phyloP scores from a whole-genome alignment of 1,284 basidiomycete genomes.

The Polyporus tsugae region DNA sequence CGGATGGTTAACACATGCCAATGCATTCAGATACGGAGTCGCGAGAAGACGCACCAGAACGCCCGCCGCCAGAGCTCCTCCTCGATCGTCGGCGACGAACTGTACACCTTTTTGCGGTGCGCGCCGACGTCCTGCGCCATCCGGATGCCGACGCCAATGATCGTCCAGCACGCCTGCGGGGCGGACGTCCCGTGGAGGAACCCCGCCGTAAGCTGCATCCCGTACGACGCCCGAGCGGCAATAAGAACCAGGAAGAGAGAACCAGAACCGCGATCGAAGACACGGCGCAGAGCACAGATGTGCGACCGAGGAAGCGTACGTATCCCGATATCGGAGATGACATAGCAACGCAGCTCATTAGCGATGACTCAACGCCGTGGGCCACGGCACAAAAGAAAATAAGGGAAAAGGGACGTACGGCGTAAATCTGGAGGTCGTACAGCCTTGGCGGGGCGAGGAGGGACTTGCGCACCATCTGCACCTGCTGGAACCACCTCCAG shows the following conservation, averaged over 20 bases:
- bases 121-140: slow-evolving; percentile 55
- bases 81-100: slow-evolving; percentile 43
- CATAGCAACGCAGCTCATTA: neutral
- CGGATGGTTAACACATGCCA: slow-evolving; percentile 1
- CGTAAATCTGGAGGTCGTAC: slow-evolving; percentile 74
- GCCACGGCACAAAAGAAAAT: neutral
- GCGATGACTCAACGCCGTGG: slow-evolving; percentile 2
- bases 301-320: neutral
- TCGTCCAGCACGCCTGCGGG: slow-evolving; percentile 61
- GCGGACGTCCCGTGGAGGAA: slow-evolving; percentile 56
- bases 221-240: neutral
- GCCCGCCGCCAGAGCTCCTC: slow-evolving; percentile 67
- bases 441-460: slow-evolving; percentile 66
- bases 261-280: neutral
- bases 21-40: neutral
- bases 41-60: slow-evolving; percentile 68
- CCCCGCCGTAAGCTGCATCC: slow-evolving; percentile 44
- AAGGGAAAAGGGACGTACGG: slow-evolving; percentile 35
- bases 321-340: slow-evolving; percentile 6
- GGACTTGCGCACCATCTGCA: slow-evolving; percentile 63
- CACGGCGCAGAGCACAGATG: neutral
- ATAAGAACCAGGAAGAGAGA: neutral
- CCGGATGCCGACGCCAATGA: slow-evolving; percentile 61
- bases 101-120: slow-evolving; percentile 48
- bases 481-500: slow-evolving; percentile 79